A percentile compares a stretch with the other conserved stretches of the same genome.
These are phyloP conservation scores for Groenewaldozyma auringiensis DNA, from an alignment of 1,139 yeast genomes.

Conservation along the genomic window DNA sequence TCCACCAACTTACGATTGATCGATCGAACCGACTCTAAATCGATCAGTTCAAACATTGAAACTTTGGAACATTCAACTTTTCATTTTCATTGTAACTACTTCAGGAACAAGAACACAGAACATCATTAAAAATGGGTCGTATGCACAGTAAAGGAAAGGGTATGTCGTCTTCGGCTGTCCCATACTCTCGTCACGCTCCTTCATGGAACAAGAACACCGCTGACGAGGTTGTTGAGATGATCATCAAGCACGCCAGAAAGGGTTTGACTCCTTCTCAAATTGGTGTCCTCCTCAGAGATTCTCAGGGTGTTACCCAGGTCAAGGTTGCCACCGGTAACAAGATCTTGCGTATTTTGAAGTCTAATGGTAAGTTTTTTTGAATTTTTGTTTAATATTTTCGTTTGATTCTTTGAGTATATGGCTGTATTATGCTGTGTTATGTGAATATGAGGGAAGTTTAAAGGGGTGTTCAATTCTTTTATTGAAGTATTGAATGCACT, in stretches of 20 bases:
- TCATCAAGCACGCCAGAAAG: constrained; percentile 99
- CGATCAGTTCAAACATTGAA: too few relatives aligned
- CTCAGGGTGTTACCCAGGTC: constrained; percentile 99
- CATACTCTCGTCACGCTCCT: constrained; percentile 98
- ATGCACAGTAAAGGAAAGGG: constrained; percentile 87
- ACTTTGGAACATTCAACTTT: constrained; percentile 4
- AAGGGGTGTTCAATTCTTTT: not conserved
- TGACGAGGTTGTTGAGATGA: constrained; percentile 95
- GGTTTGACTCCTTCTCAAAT: constrained; percentile 99
- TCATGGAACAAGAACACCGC: constrained; percentile 98
- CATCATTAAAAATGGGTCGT: constrained; percentile 46
- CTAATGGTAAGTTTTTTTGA: constrained; percentile 61
- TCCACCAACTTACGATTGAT: not conserved
- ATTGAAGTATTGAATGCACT: not conserved
- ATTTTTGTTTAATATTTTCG: constrained; percentile 1
- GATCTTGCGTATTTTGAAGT: constrained; percentile 97
- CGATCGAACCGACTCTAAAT: constrained; percentile 6
- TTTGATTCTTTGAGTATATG: not conserved
- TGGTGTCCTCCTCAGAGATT: constrained; percentile 99
- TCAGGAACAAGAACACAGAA: constrained; percentile 6
- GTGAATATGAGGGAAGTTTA: not conserved
- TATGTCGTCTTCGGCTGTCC: constrained; percentile 97
- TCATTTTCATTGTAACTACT: constrained; percentile 1
- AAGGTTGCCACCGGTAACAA: constrained; percentile 98
- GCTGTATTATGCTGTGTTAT: not conserved